Conservation (phyloP, 2,329 filamentous ascomycete genomes). For the Epichloe aotearoae region DNA sequence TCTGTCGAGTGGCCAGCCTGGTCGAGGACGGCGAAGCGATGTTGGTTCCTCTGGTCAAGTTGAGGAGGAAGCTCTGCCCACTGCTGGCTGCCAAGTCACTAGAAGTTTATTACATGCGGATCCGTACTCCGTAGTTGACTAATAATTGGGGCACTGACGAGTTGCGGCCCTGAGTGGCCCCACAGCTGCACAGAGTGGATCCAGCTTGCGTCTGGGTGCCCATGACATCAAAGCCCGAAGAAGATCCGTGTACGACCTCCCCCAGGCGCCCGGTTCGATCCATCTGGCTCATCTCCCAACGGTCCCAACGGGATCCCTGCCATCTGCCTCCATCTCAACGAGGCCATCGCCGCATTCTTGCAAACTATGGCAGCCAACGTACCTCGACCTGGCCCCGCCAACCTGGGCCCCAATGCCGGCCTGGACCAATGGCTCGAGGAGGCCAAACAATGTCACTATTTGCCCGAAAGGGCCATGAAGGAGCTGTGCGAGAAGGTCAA, state of each 20-base stretch:
- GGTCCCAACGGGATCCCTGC: constrained; percentile 6
- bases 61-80: not conserved
- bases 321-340: constrained; percentile 11
- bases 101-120: no score
- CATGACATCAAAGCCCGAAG: constrained; percentile 12
- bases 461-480: constrained; percentile 96
- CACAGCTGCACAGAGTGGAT: not conserved
- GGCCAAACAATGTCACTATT: constrained; percentile 92
- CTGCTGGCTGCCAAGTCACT: not conserved
- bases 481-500: constrained; percentile 97
- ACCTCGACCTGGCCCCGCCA: constrained; percentile 83
- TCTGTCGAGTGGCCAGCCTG: not conserved
- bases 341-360: constrained; percentile 9
- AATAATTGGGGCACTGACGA: no score
- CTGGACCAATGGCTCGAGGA: constrained; percentile 94
- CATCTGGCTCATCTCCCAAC: not conserved
- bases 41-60: not conserved
- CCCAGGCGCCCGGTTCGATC: not conserved
- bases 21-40: not conserved
- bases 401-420: constrained; percentile 67
- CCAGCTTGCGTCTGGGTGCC: not conserved
- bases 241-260: constrained; percentile 11
- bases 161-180: no score
- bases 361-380: constrained; percentile 35
- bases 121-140: no score